Evolutionary conservation across 306 rosid species (phyloP).

Genomic region (Calophaca sinica): DNA sequence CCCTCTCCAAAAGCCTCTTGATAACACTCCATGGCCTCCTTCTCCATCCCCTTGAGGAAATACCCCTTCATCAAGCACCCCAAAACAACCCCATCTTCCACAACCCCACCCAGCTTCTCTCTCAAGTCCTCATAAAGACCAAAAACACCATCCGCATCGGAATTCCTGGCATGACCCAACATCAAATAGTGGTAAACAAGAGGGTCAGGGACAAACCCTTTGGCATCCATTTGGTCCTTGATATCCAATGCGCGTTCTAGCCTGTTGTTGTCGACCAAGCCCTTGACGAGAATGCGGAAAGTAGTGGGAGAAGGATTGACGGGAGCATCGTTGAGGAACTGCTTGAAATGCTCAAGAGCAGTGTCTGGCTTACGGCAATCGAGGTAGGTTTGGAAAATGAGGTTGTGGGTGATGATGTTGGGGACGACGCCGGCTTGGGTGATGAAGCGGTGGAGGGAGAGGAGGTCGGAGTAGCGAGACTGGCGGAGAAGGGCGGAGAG

Average conservation of each 20-base stretch:
- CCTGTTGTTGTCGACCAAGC: conserved; percentile 78
- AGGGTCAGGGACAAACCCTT: conserved; percentile 75
- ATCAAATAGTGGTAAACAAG: conserved; percentile 78
- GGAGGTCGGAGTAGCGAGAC: conserved; percentile 82
- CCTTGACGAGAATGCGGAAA: conserved; percentile 71
- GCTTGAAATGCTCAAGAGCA: conserved; percentile 90
- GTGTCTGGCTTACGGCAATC: conserved; percentile 93
- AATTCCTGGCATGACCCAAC: conserved; percentile 72
- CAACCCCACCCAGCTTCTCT: conserved; percentile 65
- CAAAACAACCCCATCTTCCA: conserved; percentile 79
- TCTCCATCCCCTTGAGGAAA: conserved; percentile 83
- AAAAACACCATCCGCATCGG: conserved; percentile 69
- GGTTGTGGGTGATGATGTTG: conserved; percentile 81
- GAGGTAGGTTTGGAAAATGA: conserved; percentile 86
- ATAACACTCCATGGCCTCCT: conserved; percentile 84
- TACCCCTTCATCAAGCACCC: conserved; percentile 93
- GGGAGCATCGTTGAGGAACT: conserved; percentile 84
- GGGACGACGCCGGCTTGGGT: conserved; percentile 95
- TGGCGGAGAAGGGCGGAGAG: conserved; percentile 84
- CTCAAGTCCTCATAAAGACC: conserved; percentile 73
- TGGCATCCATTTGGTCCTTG: conserved; percentile 69
- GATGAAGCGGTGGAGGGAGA: conserved; percentile 90
- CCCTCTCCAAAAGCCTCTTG: conserved; percentile 66
- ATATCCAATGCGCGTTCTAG: conserved; percentile 82
- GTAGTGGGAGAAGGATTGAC: conserved; percentile 88